Evolutionary conservation across 192 early-diverging fungal species (phyloP).

Genomic region (Dispira parvispora): DNA sequence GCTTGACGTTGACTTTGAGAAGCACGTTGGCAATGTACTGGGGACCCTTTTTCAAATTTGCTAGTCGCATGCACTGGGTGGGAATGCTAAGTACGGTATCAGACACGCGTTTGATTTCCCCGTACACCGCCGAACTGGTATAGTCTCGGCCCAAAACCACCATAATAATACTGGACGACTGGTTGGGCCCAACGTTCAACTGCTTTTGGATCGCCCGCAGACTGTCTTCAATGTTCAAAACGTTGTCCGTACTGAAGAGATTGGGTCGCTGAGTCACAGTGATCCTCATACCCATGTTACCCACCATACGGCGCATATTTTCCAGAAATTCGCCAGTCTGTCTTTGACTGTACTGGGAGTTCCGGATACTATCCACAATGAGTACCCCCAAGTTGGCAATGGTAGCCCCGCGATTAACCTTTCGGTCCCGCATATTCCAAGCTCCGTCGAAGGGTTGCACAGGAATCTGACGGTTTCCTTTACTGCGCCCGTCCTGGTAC

Average conservation of each 20-base stretch:
- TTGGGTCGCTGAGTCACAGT: constrained; percentile 17
- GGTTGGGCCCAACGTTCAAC: background rate
- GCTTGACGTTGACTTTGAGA: constrained; percentile 86
- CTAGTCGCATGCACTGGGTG: constrained; percentile 82
- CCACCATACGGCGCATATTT: constrained; percentile 50
- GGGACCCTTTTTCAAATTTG: constrained; percentile 54
- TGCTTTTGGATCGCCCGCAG: too few species aligned
- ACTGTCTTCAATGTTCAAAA: too few species aligned
- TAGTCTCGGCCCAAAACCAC: constrained; percentile 40
- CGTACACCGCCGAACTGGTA: constrained; percentile 59
- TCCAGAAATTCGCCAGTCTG: constrained; percentile 59
- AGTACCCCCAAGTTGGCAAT: constrained; percentile 73
- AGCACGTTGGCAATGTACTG: constrained; percentile 95
- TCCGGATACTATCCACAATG: constrained; percentile 41
- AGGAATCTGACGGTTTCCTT: constrained; percentile 23
- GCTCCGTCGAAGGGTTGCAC: constrained; percentile 50
- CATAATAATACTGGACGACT: constrained; percentile 22
- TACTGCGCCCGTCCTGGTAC: constrained; percentile 22
- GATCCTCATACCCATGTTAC: constrained; percentile 51
- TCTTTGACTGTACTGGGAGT: constrained; percentile 23
- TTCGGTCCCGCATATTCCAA: constrained; percentile 78
- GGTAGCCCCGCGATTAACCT: constrained; percentile 52
- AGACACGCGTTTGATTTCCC: constrained; percentile 71
- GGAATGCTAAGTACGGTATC: constrained; percentile 80
- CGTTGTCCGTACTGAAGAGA: constrained; percentile 14